Evolutionary conservation across 768 basidiomycete genomes (phyloP), one percentile per base, ranked within the genome.

Genomic region (Phlebiopsis gigantea): DNA sequence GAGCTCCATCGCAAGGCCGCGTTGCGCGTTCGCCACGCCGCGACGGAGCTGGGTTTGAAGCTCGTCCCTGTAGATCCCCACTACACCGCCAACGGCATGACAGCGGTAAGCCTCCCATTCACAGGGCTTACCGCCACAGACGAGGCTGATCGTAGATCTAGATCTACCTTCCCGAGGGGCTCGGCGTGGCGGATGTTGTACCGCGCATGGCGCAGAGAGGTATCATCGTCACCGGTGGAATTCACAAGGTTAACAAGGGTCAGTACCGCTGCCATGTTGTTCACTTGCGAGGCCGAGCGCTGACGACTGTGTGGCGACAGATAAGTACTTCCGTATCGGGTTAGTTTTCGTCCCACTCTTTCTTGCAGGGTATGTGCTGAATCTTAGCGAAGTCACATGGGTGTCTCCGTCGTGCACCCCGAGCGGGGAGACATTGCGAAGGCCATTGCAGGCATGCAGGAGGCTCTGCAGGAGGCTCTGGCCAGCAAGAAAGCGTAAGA

Each of bases 241-340:
- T 99, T 60, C 90, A 96, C 71, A 80, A 83, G 57, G 80, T 77
- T 34, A 85, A 92, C 71, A 93, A 91, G 76, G 87, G 88, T 85
- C 34, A n/a, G 75, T 69, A 42, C n/a, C 8, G 7, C 2, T 30
- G n/a, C 26, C n/a, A 29, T 4, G 21, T 46, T 39, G 34, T 46
- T 34, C 17, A 25, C 14, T 49, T 28, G 25, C 43, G 29, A 10
- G 12, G n/a, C 25, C 56, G 59, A 21, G 50, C 56, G 19, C 47
- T 55, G 12, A 21, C 34, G 30, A 57, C 53, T 29, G 46, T 50
- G 26, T 34, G 24, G 22, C 60, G 8, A 24, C 60, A 89, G 88
- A 88, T 66, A 87, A 85, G 65, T 96, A 96, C 71, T 93, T 96
- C 86, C 87, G 94, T 50, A 84, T 97, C 53, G 94, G 93, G 80